Percentiles rank a stretch among this genome's conserved stretches.
These are phyloP conservation scores for Chalaropsis thielavioides DNA, from an alignment of 2,329 filamentous ascomycete species.

Conservation along the genomic window DNA sequence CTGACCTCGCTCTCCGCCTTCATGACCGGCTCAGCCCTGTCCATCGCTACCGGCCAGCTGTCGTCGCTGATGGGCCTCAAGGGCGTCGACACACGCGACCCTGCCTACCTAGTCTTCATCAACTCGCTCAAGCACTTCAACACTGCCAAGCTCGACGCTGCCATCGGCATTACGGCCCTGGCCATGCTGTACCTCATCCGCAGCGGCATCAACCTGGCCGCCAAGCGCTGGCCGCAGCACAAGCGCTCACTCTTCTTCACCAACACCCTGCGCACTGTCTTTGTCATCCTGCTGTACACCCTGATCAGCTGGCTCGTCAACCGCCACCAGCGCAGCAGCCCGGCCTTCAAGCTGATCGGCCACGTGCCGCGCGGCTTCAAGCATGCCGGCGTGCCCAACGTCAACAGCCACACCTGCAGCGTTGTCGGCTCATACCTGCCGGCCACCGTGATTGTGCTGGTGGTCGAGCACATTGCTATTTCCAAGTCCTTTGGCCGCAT, in stretches of 20 bases:
- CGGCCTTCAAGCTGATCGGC: slow-evolving; percentile 60
- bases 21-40: slow-evolving; percentile 92
- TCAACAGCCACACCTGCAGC: slow-evolving; percentile 46
- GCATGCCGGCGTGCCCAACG: slow-evolving; percentile 48
- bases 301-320: slow-evolving; percentile 81
- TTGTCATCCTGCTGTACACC: slow-evolving; percentile 84
- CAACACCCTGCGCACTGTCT: slow-evolving; percentile 79
- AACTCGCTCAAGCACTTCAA: slow-evolving; percentile 63
- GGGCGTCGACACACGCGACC: slow-evolving; percentile 56
- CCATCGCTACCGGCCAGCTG: slow-evolving; percentile 72
- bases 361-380: slow-evolving; percentile 69
- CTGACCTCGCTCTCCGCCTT: slow-evolving; percentile 83
- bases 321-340: slow-evolving; percentile 45
- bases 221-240: slow-evolving; percentile 52
- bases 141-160: slow-evolving; percentile 58
- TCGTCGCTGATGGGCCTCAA: slow-evolving; percentile 67
- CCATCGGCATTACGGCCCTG: slow-evolving; percentile 74
- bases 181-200: slow-evolving; percentile 65
- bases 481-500: slow-evolving; percentile 69
- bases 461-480: slow-evolving; percentile 72
- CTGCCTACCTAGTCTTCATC: slow-evolving; percentile 73
- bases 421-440: slow-evolving; percentile 53
- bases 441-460: slow-evolving; percentile 59
- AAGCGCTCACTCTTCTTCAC: slow-evolving; percentile 75
- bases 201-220: slow-evolving; percentile 45